These are phyloP conservation scores for Trichoderma sp. DNA, from an alignment of 2,329 filamentous ascomycete genomes.

Conservation along the genomic window DNA sequence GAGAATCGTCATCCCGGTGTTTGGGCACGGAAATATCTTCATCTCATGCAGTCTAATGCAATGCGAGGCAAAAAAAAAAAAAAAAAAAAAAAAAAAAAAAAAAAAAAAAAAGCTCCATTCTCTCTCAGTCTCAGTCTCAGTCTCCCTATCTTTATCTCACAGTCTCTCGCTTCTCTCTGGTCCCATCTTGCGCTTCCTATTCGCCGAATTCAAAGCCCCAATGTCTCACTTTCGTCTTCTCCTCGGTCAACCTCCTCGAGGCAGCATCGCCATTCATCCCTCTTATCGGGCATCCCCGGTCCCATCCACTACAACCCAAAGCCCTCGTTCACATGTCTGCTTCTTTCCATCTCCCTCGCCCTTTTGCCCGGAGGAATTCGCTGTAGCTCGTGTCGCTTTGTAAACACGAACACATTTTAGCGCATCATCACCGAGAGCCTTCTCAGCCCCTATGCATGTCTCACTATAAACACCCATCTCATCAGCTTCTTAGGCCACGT, in stretches of 20 bases:
- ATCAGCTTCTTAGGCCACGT: neutral
- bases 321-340: neutral
- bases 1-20: neutral
- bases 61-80: neutral
- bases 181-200: neutral
- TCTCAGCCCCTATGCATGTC: slow-evolving; percentile 18
- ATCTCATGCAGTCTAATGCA: neutral
- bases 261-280: neutral
- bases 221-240: neutral
- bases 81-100: neutral
- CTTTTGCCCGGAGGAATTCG: neutral
- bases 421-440: neutral
- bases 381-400: neutral
- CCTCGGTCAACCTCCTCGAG: neutral
- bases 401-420: neutral
- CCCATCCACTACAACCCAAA: neutral
- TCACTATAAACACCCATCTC: neutral
- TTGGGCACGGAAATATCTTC: slow-evolving; percentile 6
- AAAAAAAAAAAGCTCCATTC: neutral
- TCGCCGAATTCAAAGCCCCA: neutral
- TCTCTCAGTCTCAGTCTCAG: neutral
- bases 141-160: neutral
- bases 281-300: neutral
- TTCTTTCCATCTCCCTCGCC: neutral
- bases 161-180: neutral